Base-by-base conservation (phyloP, 176 grass and related monocot genomes). In the Aechmea fasciata region DNA sequence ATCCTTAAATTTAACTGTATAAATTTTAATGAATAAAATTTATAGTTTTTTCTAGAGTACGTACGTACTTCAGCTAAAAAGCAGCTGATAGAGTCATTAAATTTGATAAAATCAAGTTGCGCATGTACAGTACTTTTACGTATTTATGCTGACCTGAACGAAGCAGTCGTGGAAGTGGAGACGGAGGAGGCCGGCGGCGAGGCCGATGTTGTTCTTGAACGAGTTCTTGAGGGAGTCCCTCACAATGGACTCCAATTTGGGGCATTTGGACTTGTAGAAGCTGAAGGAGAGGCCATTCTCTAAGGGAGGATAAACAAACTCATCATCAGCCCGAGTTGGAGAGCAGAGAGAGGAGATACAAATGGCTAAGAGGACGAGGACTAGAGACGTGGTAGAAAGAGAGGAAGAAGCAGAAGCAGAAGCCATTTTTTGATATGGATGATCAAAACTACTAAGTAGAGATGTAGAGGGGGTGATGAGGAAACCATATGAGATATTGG, bases 81-180 rank as follows among this genome's bases (percentile, higher is more conserved):
- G 25, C 25, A 26, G 25, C 25, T 26, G 25, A 2, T 26, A 26
- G 25, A 26, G 25, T 26, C 25, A 26, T 26, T 26, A 26, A 26
- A 26, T 26, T 26, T 26, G 25, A 26, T 26, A 26, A 26, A 26
- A n/a, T n/a, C n/a, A n/a, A 26, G 25, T 26, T 26, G 1, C 2
- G 25, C 1, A 26, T 26, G 2, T 2, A 26, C 25, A n/a, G n/a
- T n/a, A 26, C 25, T 26, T 26, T 26, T 26, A 26, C 33, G 6
- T 41, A 41, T 2, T 20, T 61, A 7, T 47, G 65, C 25, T 15
- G 26, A 81, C 83, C 69, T 95, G 83, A 6, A 95, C 83, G 81
- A 95, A 95, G 65, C 90, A 95, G 77, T 95, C 90, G 17, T 95
- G 90, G 81, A 95, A 95, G 75, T 95, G 86, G 66, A 90, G 33